Evolutionary conservation across 1,284 basidiomycete genomes (phyloP), one percentile per base, ranked within the genome.

Genomic region (Laetiporus sulphureus): DNA sequence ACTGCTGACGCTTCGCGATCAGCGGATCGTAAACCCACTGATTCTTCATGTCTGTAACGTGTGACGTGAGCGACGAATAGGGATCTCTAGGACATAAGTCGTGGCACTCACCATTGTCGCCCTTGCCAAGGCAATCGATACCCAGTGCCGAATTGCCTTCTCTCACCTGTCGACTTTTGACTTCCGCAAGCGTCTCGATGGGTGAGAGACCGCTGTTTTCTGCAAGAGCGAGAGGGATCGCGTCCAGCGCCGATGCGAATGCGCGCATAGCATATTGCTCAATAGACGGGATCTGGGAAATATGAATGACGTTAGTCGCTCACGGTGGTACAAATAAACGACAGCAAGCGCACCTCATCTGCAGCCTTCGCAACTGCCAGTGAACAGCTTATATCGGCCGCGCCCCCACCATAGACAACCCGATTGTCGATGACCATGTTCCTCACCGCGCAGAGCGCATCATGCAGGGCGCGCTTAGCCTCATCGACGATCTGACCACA

Each of bases 201-300:
- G 95, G 96, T 21, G 90, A 86, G 41, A 98, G 68, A 40, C 95
- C 95, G 50, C 91, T 95, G 73, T 99, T 99, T 65, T 99, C 96
- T 4, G 96, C 95, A 8, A 99, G 73, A 2, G 96, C 95, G 13
- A 98, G 78, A 6, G 96, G 96, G 40, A 98, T 71, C 8, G 93
- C 77, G 58, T 99, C 95, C 6, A 99, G 71, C 8, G 95, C 95
- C 22, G 89, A 88, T 1, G 95, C 79, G 61, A 98, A 99, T 13
- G 95, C 94, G 33, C 95, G 87, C 94, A 99, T 98, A 1, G 95
- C 95, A 61, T 99, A 99, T 72, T 99, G 95, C 67, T 99, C 95
- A 57, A 99, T 95, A 7, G 91, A 79, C 1, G 95, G 85, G 55
- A 96, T 97, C 85, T 91, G 34, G 40, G 29, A 23, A 31, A 12